Base-by-base conservation (phyloP, 2,329 filamentous ascomycete species). In the Colletotrichum caudatum region DNA sequence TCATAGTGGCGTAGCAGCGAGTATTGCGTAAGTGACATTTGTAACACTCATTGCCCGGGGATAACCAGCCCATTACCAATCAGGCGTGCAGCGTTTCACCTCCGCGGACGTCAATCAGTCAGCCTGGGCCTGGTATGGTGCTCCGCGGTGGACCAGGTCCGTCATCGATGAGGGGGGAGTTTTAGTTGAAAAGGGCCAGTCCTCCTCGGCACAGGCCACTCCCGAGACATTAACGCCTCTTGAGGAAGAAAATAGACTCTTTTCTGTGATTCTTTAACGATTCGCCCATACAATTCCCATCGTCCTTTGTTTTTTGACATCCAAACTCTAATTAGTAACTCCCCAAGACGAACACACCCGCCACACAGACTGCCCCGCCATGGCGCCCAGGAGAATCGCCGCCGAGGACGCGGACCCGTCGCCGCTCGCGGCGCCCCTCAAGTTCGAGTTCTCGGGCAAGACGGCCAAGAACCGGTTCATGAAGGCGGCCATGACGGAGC, bases 401-500 rank as follows among this genome's bases (percentile, higher is more conserved):
- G 23, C 65, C 65, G 59, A 64, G 54, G 9, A 56, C 16, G 65
- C 53, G 20, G 69, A 73, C 61, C 41, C 72, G 26, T 9, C 18
- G 39, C 72, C 72, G 69, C 78, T 89, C 23, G 84, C 79, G 16
- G 74, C 82, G 74, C 85, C 86, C 12, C 80, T 89, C 58, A 77
- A 80, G 23, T 88, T 87, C 73, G 78, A 80, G 35, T 88, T 88
- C 78, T 86, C 86, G 53, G 84, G 85, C 63, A 84, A 82, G 68
- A 87, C 84, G 1, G 90, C 90, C 1, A 86, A 85, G 56, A 93
- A 92, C 77, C 84, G 90, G 20, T 90, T 92, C 76, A 78, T 92
- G 74, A 93, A 93, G 79, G 89, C 83, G 5, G 87, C 91, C 53
- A 92, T 93, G 90, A 88, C 88, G 2, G 91, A 93, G 77, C 83